Evolutionary conservation across 2,329 filamentous ascomycete genomes (phyloP), one percentile per base, ranked within the genome.

Genomic region (Coleophoma cylindrospora): DNA sequence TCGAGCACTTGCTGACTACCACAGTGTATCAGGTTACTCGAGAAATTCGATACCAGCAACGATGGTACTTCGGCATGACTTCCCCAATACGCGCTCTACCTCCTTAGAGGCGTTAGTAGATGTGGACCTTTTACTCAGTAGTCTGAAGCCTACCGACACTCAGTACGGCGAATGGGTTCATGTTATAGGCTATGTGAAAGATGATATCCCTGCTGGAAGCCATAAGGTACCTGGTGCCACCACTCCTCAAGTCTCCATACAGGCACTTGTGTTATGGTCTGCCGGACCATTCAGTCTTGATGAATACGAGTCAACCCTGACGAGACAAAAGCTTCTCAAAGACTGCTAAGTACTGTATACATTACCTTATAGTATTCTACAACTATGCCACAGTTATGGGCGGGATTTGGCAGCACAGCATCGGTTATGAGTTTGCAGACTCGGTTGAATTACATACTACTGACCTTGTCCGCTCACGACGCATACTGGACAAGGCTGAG

Each of bases 141-240:
- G 71, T 10, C 69, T 94, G 51, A 80, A 79, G 17, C 69, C 76
- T 19, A 77, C 84, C 50, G 75, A 87, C 46, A 77, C 87, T 47
- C 76, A 83, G 46, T 71, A 87, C 22, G 92, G 92, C n/a, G 78
- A 86, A 52, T 96, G 91, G 91, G 69, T 96, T 45, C 95, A 96
- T 64, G 77, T 96, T 3, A 80, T 96, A 57, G 92, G 91, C 6
- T 95, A 95, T 65, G 74, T 91, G 48, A 76, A 73, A 38, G 48
- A 37, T 32, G 52, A 47, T 34, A 32, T 50, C n/a, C 15, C 15
- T 12, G 47, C 34, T 32, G 52, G 48, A 38, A 33, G 50, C n/a
- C 15, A n/a, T 11, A 21, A 40, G 10, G 38, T 51, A 34, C 51
- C 56, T 14, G 27, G 21, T 34, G 17, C 14, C 54, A 55, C 48